phyloP scores from a whole-genome alignment of 2,329 filamentous ascomycete genomes.

The Coniella vitis region DNA sequence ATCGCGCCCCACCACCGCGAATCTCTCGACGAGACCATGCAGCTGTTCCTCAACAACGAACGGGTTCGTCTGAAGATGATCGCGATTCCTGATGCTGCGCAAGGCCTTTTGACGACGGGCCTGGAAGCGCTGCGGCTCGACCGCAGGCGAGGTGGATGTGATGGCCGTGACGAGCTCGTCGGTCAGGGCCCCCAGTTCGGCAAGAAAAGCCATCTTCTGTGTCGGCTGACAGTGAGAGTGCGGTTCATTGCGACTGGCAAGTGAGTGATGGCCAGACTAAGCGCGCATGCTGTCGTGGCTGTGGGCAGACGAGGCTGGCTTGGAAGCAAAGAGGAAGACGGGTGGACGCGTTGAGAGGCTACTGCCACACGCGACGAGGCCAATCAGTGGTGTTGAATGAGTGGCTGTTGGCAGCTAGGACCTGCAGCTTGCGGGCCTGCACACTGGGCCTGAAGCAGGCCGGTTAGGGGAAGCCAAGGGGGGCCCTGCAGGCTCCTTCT shows the following conservation, averaged over 20 bases:
- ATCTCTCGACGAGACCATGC: constrained; percentile 76
- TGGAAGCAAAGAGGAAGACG: too few species aligned
- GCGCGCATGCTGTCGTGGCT: not conserved
- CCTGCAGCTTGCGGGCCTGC: too few species aligned
- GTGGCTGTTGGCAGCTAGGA: too few species aligned
- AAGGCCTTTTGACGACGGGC: constrained; percentile 42
- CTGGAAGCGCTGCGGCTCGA: constrained; percentile 36
- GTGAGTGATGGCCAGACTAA: not conserved
- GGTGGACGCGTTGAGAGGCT: too few species aligned
- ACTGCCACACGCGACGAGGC: not conserved
- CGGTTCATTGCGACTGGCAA: constrained; percentile 1
- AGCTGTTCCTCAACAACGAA: constrained; percentile 63
- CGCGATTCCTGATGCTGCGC: constrained; percentile 46
- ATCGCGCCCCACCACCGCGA: constrained; percentile 73
- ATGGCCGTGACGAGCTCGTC: constrained; percentile 65
- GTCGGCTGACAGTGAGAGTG: not conserved
- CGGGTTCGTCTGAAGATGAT: constrained; percentile 62
- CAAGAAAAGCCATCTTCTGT: constrained; percentile 60
- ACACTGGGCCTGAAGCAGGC: too few species aligned
- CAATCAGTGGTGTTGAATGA: not conserved
- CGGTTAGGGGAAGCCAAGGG: too few species aligned
- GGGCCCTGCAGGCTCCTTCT: too few species aligned
- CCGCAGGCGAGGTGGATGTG: constrained; percentile 47
- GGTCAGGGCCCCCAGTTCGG: constrained; percentile 55
- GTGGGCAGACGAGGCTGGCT: not conserved